These are phyloP conservation scores for Narthecium ossifragum DNA, from an alignment of 106 monocot genomes.

Conservation along the genomic window DNA sequence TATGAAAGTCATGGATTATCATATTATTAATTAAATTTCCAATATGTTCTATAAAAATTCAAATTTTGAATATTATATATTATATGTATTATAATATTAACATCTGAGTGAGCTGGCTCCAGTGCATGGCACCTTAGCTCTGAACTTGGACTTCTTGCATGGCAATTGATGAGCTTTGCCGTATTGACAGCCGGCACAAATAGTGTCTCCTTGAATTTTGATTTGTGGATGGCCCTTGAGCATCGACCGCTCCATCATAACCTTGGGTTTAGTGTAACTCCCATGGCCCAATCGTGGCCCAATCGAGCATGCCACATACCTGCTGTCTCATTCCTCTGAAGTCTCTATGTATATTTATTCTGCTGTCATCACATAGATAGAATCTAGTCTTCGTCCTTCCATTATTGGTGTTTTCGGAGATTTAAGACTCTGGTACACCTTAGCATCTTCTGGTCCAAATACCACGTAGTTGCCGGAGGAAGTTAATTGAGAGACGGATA, in stretches of 20 bases:
- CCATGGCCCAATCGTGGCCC: slow-evolving; percentile 10
- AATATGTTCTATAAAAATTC: too few relatives aligned
- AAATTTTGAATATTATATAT: too few relatives aligned
- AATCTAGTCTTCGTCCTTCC: background rate
- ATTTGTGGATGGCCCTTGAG: slow-evolving; percentile 5
- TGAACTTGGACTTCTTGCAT: slow-evolving; percentile 8
- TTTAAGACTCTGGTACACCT: slow-evolving; percentile 1
- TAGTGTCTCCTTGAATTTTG: background rate
- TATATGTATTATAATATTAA: too few relatives aligned
- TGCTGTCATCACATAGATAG: slow-evolving; percentile 12
- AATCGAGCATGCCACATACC: slow-evolving; percentile 3
- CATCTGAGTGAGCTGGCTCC: background rate
- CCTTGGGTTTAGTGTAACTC: slow-evolving; percentile 3
- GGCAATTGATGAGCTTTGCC: slow-evolving; percentile 13
- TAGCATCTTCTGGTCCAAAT: slow-evolving; percentile 1
- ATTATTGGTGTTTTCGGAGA: background rate
- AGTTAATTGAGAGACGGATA: slow-evolving; percentile 5
- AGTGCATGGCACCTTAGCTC: background rate
- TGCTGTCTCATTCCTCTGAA: background rate
- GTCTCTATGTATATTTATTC: slow-evolving; percentile 6
- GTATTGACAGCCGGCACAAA: slow-evolving; percentile 6
- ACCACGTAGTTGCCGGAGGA: background rate
- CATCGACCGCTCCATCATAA: slow-evolving; percentile 8
- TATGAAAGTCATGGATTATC: too few relatives aligned
- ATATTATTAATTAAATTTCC: too few relatives aligned